Conservation (phyloP, 2,329 filamentous ascomycete species). For the Dothiorella sarmentorum region DNA sequence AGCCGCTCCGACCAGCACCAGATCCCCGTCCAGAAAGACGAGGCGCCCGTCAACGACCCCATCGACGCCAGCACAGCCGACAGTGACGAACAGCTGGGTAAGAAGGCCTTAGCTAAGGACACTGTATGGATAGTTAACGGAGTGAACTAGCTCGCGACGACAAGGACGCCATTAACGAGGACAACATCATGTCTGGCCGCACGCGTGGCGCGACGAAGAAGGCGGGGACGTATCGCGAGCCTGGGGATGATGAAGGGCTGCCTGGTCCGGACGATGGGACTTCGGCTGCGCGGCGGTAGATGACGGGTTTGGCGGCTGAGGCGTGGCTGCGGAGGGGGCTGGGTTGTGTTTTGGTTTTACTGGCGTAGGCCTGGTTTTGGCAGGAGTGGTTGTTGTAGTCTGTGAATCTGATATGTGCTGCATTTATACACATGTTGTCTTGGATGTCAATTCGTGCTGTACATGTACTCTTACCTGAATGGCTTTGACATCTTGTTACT, state of each 20-base stretch:
- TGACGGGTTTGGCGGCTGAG: too few relatives aligned
- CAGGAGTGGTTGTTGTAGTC: too few relatives aligned
- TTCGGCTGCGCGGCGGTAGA: too few relatives aligned
- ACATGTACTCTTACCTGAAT: too few relatives aligned
- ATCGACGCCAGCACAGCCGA: constrained; percentile 45
- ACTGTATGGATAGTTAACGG: not conserved
- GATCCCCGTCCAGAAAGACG: constrained; percentile 48
- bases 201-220: constrained; percentile 48
- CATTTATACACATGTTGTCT: too few relatives aligned
- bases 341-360: too few relatives aligned
- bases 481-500: too few relatives aligned
- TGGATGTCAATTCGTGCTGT: too few relatives aligned
- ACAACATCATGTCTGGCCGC: constrained; percentile 44
- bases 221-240: constrained; percentile 47
- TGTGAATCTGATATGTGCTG: too few relatives aligned
- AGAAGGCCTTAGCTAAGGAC: constrained; percentile 12
- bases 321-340: too few relatives aligned
- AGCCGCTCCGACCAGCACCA: constrained; percentile 46
- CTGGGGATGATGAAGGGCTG: constrained; percentile 50
- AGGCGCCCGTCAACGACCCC: constrained; percentile 45
- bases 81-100: constrained; percentile 48
- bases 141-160: constrained; percentile 43
- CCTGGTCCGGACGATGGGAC: constrained; percentile 36
- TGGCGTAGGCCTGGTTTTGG: too few relatives aligned
- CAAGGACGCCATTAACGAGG: constrained; percentile 46